Base-by-base conservation (phyloP, 805 yeast genomes). In the Teunomyces pallodes region DNA sequence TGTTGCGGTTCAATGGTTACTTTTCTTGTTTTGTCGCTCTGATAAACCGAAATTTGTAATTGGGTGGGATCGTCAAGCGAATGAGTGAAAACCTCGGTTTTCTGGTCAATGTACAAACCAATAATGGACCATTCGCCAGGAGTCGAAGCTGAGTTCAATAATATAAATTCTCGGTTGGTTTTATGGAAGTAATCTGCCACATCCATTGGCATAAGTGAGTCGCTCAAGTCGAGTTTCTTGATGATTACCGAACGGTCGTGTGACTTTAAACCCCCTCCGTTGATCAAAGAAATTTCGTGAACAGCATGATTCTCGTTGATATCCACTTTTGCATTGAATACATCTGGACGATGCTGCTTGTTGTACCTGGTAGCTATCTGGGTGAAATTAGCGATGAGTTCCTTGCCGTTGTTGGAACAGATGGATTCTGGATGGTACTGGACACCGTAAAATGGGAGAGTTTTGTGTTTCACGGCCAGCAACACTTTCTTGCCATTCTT, bases 351-450 rank as follows among this genome's bases (percentile, higher is more conserved):
- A 31, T 48, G 14, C 9, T 42, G 20, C 7, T 27, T 28, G 47
- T 76, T 74, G 61, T 62, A 73, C 3, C 54, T 46, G 3, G 46
- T 39, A 3, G 87, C 83, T 12, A 79, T 49, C 0, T 39, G 28
- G 75, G 85, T 81, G 61, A 92, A 92, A 60, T 87, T 87, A 8
- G 56, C 53, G 3, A 91, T 64, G 45, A 94, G 62, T 9, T 62
- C 57, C 2, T 60, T 74, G 1, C 99, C 99, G 42, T 69, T 57
- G 10, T 75, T 70, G 0, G 97, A 90, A 57, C 96, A 89, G 35
- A 92, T 82, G 1, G 97, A 90, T 60, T 94, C 99, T 0, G 99
- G 99, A 60, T 94, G 99, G 60, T 91, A 95, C 60, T 94, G 99
- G 2, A 94, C 97, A 0, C 96, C 99, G 63, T 75, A 92, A 70